Evolutionary conservation across 176 grass and related monocot genomes (phyloP).

Genomic region (Zoysia japonica): DNA sequence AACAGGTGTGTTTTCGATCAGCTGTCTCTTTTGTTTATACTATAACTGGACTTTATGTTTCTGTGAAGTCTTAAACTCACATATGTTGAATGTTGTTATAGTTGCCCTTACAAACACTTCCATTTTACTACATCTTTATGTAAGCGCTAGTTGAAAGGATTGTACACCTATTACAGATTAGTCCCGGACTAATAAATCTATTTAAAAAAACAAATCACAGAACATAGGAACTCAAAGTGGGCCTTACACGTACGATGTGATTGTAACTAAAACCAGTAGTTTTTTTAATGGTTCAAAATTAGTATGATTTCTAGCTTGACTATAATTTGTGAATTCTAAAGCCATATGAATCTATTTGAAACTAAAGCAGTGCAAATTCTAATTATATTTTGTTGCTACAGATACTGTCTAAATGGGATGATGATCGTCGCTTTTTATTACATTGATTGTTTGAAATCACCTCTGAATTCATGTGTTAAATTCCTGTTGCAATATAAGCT

Average conservation of each 20-base stretch:
- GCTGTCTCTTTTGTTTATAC: constrained; percentile 23
- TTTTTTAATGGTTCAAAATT: background rate
- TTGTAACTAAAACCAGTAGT: background rate
- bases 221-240: background rate
- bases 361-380: background rate
- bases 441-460: too few species aligned
- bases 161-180: background rate
- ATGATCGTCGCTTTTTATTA: too few species aligned
- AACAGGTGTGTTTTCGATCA: constrained; percentile 60
- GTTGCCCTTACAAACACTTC: background rate
- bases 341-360: background rate
- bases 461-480: too few species aligned
- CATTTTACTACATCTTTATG: background rate
- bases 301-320: background rate
- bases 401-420: too few species aligned
- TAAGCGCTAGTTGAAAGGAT: background rate
- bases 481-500: too few species aligned
- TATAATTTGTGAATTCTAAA: background rate
- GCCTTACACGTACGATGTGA: background rate
- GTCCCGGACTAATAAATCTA: background rate
- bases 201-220: background rate
- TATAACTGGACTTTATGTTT: constrained; percentile 27
- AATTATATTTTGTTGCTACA: background rate
- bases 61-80: background rate
- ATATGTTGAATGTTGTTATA: background rate